Evolutionary conservation across 2,329 filamentous ascomycete genomes (phyloP).

Genomic region (Fusarium azukiicola): DNA sequence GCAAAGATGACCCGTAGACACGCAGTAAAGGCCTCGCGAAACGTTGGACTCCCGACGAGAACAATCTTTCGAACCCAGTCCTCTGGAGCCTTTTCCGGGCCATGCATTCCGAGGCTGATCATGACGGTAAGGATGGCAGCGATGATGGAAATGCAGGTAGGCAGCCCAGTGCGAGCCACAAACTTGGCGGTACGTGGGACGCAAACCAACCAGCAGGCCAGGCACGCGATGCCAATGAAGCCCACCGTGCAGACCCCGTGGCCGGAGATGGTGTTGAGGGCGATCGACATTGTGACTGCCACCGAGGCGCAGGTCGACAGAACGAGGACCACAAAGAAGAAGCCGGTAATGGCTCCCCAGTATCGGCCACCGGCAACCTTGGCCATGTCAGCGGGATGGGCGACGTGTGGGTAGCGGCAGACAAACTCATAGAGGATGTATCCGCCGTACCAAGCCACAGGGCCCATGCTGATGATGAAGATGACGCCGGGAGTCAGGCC

Average conservation of each 20-base stretch:
- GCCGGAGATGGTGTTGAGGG: constrained; percentile 82
- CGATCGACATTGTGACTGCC: constrained; percentile 81
- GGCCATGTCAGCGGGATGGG: constrained; percentile 85
- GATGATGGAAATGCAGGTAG: constrained; percentile 53
- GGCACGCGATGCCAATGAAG: constrained; percentile 80
- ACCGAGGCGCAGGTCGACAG: constrained; percentile 84
- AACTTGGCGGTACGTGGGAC: constrained; percentile 28
- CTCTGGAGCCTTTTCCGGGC: background rate
- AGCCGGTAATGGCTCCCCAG: constrained; percentile 58
- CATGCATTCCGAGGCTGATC: constrained; percentile 54
- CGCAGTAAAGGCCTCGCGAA: background rate
- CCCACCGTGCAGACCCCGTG: constrained; percentile 82
- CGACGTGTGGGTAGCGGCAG: constrained; percentile 82
- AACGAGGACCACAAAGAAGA: constrained; percentile 86
- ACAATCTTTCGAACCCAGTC: background rate
- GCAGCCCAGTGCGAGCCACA: constrained; percentile 50
- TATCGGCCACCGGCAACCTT: constrained; percentile 67
- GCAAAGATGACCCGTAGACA: constrained; percentile 54
- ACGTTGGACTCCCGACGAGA: background rate
- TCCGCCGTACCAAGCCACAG: constrained; percentile 81
- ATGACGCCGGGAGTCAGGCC: constrained; percentile 84
- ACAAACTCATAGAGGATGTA: constrained; percentile 79
- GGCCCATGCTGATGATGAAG: constrained; percentile 80
- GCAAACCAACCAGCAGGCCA: constrained; percentile 71
- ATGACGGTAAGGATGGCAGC: constrained; percentile 58